phyloP scores from a whole-genome alignment of 345 rosid species.

The Dipteronia dyeriana region DNA sequence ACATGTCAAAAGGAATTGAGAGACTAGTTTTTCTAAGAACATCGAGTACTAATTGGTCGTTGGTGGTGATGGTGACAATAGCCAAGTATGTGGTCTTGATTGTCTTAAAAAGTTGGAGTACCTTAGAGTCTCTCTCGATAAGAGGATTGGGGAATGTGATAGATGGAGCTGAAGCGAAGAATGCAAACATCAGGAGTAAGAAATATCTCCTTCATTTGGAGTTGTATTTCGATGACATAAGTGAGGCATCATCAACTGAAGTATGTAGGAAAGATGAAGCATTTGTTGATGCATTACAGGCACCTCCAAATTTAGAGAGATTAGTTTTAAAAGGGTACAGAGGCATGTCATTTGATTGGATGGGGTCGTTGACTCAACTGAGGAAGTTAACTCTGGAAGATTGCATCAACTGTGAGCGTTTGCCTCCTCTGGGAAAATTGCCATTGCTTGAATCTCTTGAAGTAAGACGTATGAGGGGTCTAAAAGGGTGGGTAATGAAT shows the following conservation, averaged over 20 bases:
- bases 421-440: too few relatives aligned
- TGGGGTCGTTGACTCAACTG: too few relatives aligned
- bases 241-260: too few relatives aligned
- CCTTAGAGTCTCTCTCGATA: background rate
- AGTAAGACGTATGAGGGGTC: too few relatives aligned
- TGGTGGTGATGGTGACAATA: background rate
- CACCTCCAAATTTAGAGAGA: background rate
- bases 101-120: background rate
- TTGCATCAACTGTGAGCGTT: too few relatives aligned
- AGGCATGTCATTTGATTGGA: too few relatives aligned
- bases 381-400: too few relatives aligned
- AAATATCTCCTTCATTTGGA: background rate
- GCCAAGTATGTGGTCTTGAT: background rate
- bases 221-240: background rate
- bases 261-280: background rate
- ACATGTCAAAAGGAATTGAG: constrained; percentile 22
- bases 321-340: background rate
- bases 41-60: background rate
- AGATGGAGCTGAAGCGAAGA: background rate
- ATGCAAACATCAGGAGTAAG: background rate
- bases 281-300: background rate
- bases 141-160: background rate
- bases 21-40: constrained; percentile 12
- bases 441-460: too few relatives aligned
- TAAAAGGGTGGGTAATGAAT: background rate